Conservation (phyloP, 345 rosid species). For the Dimocarpus longan region DNA sequence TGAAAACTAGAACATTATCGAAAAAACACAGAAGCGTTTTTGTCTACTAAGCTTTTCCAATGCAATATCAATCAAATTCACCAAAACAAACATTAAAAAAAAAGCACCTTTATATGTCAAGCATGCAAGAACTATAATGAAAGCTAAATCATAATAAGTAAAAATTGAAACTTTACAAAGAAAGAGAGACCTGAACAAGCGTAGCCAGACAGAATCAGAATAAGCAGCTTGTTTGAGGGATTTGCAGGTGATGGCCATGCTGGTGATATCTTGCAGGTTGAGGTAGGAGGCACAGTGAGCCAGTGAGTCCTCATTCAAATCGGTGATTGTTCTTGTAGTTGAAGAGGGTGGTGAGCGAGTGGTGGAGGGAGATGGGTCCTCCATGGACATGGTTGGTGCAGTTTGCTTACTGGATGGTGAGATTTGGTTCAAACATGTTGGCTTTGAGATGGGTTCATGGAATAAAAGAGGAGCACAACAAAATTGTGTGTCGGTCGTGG, state of each 20-base stretch:
- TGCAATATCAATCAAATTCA: background rate
- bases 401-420: background rate
- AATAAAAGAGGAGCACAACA: background rate
- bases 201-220: conserved; percentile 58
- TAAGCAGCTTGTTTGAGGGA: conserved; percentile 46
- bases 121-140: no score
- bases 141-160: background rate
- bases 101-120: background rate
- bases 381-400: conserved; percentile 15
- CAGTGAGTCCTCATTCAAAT: conserved; percentile 51
- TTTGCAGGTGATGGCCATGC: conserved; percentile 55
- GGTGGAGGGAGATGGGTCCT: conserved; percentile 11
- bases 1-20: background rate
- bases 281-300: conserved; percentile 54
- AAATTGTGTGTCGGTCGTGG: background rate
- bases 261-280: conserved; percentile 44
- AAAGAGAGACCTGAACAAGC: conserved; percentile 41
- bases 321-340: conserved; percentile 35
- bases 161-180: background rate
- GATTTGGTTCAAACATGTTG: background rate
- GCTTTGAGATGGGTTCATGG: background rate
- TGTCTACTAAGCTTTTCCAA: background rate
- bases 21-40: background rate
- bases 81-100: background rate
- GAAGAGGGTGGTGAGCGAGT: background rate